These are phyloP conservation scores for Saccharomyces hybrid DNA, from an alignment of 1,139 yeast genomes.

Conservation along the genomic window DNA sequence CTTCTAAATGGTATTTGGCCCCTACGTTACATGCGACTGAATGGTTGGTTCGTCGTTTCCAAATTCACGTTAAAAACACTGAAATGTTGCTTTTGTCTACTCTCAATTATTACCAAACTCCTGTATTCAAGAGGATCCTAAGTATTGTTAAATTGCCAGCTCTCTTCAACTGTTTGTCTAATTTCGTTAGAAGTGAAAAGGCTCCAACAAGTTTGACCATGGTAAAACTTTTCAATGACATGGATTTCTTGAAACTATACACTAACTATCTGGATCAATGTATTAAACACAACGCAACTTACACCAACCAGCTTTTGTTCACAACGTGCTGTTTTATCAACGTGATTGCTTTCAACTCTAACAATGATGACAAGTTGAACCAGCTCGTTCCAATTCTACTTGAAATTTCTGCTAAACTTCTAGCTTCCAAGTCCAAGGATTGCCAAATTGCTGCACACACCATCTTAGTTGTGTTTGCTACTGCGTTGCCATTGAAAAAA, in stretches of 20 bases:
- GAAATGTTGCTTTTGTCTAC: conserved; percentile 64
- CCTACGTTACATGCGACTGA: conserved; percentile 81
- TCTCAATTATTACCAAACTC: conserved; percentile 68
- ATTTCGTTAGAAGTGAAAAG: conserved; percentile 57
- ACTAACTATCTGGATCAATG: conserved; percentile 51
- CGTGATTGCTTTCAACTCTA: conserved; percentile 43
- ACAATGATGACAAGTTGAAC: conserved; percentile 35
- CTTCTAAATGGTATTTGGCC: conserved; percentile 55
- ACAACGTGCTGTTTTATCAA: conserved; percentile 71
- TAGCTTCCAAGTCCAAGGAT: conserved; percentile 48
- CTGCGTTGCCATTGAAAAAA: conserved; percentile 60
- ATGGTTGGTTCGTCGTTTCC: conserved; percentile 92
- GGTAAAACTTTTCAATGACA: conserved; percentile 66
- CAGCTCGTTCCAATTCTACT: conserved; percentile 47
- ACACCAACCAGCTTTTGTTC: conserved; percentile 67
- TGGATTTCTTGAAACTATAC: conserved; percentile 59
- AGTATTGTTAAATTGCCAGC: conserved; percentile 68
- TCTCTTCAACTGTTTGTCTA: conserved; percentile 62
- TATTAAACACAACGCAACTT: conserved; percentile 49
- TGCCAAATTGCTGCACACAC: conserved; percentile 80
- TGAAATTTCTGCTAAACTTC: conserved; percentile 48
- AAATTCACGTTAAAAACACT: conserved; percentile 71
- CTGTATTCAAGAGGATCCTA: conserved; percentile 66
- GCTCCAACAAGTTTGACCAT: conserved; percentile 64
- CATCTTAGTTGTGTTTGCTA: conserved; percentile 64